Evolutionary conservation across 495 filamentous ascomycete genomes (phyloP).

Genomic region (Aspergillus avenaceus): DNA sequence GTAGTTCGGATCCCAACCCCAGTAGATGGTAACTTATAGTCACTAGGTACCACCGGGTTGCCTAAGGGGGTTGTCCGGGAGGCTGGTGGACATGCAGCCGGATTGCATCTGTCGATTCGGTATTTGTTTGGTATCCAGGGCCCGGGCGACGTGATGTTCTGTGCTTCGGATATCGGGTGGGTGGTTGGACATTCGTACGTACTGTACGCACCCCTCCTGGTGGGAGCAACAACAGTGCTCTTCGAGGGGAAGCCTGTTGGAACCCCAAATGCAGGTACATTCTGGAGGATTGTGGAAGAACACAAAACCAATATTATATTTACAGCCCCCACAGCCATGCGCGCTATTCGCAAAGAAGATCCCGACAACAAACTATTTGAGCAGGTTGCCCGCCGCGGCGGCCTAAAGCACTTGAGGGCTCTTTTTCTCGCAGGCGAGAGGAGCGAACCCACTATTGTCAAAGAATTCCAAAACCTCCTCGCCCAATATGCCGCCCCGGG

Average conservation of each 20-base stretch:
- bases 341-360: constrained; percentile 84
- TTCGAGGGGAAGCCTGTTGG: constrained; percentile 93
- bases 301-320: constrained; percentile 80
- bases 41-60: constrained; percentile 76
- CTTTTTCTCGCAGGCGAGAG: constrained; percentile 87
- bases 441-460: constrained; percentile 82
- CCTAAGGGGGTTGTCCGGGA: constrained; percentile 87
- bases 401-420: constrained; percentile 61
- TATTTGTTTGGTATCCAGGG: constrained; percentile 77
- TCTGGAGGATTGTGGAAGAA: constrained; percentile 83
- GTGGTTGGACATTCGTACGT: constrained; percentile 84
- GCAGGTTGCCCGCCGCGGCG: constrained; percentile 57
- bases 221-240: constrained; percentile 79
- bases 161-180: constrained; percentile 81
- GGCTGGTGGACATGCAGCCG: constrained; percentile 84
- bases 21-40: no score
- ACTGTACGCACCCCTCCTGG: constrained; percentile 77
- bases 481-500: constrained; percentile 55
- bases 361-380: constrained; percentile 64
- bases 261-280: constrained; percentile 79
- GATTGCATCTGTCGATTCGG: constrained; percentile 70
- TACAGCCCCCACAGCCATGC: constrained; percentile 82
- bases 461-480: constrained; percentile 70
- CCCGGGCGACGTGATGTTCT: constrained; percentile 80
- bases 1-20: no score